Conservation (phyloP, 148 eudicot species). For the Amaranthus palmeri region DNA sequence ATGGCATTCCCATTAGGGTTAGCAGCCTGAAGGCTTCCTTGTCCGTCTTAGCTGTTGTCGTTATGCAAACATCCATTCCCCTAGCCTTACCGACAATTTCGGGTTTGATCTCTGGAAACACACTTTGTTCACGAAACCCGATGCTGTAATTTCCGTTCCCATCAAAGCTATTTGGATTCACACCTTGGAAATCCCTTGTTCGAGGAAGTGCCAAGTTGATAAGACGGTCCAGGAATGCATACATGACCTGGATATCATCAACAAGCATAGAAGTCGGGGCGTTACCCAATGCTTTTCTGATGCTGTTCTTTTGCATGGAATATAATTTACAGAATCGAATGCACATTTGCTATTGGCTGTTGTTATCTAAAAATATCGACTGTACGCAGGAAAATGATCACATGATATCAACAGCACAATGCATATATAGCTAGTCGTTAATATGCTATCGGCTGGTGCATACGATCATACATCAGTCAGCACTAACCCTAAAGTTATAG, state of each 20-base stretch:
- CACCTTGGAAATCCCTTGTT: slow-evolving; percentile 88
- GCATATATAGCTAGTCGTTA: neutral
- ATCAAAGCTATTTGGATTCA: slow-evolving; percentile 85
- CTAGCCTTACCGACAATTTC: slow-evolving; percentile 75
- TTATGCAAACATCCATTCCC: slow-evolving; percentile 93
- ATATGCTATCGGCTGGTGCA: neutral
- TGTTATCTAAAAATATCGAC: neutral
- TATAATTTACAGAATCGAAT: neutral
- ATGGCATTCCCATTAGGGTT: slow-evolving; percentile 95
- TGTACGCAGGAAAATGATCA: neutral
- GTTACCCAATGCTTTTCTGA: neutral
- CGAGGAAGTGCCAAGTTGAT: slow-evolving; percentile 93
- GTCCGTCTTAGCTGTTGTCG: slow-evolving; percentile 85
- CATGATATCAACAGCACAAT: neutral
- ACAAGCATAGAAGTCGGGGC: slow-evolving; percentile 5
- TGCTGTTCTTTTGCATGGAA: neutral
- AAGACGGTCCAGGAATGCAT: slow-evolving; percentile 83
- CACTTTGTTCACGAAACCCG: slow-evolving; percentile 78
- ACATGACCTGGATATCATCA: slow-evolving; percentile 61
- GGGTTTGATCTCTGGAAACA: slow-evolving; percentile 73
- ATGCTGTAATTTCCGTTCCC: slow-evolving; percentile 93
- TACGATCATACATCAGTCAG: neutral
- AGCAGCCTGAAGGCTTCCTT: slow-evolving; percentile 73
- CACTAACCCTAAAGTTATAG: neutral
- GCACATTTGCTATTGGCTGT: neutral